Base-by-base conservation (phyloP, 345 rosid genomes). In the Cardamine chenopodiifolia region DNA sequence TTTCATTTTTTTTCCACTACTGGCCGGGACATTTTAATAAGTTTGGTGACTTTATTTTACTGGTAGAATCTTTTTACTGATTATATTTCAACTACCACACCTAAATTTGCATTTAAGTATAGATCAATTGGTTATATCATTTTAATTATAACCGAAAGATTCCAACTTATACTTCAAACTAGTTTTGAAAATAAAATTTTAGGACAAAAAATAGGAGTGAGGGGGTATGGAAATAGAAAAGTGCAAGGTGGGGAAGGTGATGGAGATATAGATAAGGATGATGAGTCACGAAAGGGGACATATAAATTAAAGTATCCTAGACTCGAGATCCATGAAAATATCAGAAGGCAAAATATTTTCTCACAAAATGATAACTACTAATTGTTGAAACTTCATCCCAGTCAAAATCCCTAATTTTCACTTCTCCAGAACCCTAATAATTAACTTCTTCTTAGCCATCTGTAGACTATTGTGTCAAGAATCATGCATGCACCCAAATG, bases 191-290 rank as follows among this genome's bases (percentile, higher is more conserved):
- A 13, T 45, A 31, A 44, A 29, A 6, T 18, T 12, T 67, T n/a
- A 39, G 28, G 54, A 60, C 6, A 45, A 9, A n/a, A 55, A 17
- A 8, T 6, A 62, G 45, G 10, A 68, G 62, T 60, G 62, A 11
- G 37, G 29, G 45, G 53, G 17, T 37, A 52, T 77, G 82, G 66
- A 70, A 52, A 39, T 77, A 74, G 23, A 5, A 47, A 69, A 52
- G 47, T 26, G 18, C 44, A 9, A 44, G 58, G 79, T 73, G 82
- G 83, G 82, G 82, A 73, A 5, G 26, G 12, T 53, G 70, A 63
- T 7, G 40, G 44, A 71, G 44, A 67, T 73, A 31, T 34, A 81
- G 90, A 88, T 86, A 85, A 86, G 88, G 85, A 81, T 68, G 86
- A 80, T 55, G 85, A 83, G 71, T 70, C 47, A 7, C 82, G 61